Evolutionary conservation across 768 basidiomycete genomes (phyloP), one percentile per base, ranked within the genome.

Genomic region (Phanerodontia chrysosporium): DNA sequence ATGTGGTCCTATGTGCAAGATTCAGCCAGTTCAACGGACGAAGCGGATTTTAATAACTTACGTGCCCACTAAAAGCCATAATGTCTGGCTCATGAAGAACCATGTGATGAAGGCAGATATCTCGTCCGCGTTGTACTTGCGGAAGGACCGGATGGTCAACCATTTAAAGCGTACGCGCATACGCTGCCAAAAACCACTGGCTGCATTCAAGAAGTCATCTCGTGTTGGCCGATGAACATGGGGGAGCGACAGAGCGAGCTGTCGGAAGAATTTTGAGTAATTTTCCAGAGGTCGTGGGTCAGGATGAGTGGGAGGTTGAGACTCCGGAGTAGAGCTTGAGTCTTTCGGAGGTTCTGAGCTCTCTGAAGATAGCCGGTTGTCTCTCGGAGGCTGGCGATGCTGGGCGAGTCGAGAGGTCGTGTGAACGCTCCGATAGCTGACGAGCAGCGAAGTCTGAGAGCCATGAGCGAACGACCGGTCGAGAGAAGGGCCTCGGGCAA

Each of bases 1-100:
- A 98, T 0, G 94, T 96, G 2, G 97, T 98, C 21, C 94, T 90
- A 51, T 4, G 25, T 28, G 25, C 14, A 30, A 13, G 16, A 42
- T 9, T 35, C 12, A 14, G 21, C 55, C 3, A 13, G 13, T 45
- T 49, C 2, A 18, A 30, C 8, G 13, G 18, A 25, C 18, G 22
- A 29, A 24, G 25, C 25, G 49, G 51, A 32, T 18, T 12, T 9
- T 22, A 27, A 18, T 22, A 80, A n/a, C 90, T 73, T 68, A 92
- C 87, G 93, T 98, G 73, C 95, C 95, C 51, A 99, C 80, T 52
- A 98, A 74, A 61, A 99, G 90, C 96, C 97, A 98, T 2, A 96
- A 74, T 1, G 94, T 92, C 67, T 98, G 95, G 67, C 95, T 95
- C 79, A 98, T 87, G 52, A 99, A 75, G 64, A 97, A 94, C 91